phyloP scores from a whole-genome alignment of 75 land plant species.

The Larix kaempferi region DNA sequence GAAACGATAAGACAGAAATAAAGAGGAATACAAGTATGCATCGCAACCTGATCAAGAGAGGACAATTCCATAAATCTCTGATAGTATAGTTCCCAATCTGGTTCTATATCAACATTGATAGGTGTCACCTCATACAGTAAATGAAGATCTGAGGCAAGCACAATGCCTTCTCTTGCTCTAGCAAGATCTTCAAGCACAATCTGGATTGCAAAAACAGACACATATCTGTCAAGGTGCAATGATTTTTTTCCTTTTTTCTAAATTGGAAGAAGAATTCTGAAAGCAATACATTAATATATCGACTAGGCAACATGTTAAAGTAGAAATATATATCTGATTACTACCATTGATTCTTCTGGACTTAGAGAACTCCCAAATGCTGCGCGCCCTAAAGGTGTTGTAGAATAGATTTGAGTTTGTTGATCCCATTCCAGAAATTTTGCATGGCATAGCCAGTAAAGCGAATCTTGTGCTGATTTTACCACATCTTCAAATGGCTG shows the following conservation, averaged over 20 bases:
- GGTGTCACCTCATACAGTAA: constrained; percentile 91
- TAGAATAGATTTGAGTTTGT: constrained; percentile 63
- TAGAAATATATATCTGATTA: neutral
- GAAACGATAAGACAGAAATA: neutral
- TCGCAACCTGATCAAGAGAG: constrained; percentile 81
- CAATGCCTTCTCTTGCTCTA: constrained; percentile 97
- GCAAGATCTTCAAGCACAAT: constrained; percentile 91
- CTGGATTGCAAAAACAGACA: constrained; percentile 26
- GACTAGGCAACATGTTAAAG: neutral
- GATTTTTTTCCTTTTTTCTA: neutral
- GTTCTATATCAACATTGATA: constrained; percentile 95
- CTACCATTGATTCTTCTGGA: constrained; percentile 97
- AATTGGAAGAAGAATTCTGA: neutral
- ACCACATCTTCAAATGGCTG: constrained; percentile 94
- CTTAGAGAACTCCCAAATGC: constrained; percentile 93
- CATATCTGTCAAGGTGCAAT: neutral
- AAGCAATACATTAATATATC: neutral
- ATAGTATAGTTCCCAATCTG: constrained; percentile 96
- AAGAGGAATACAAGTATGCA: neutral
- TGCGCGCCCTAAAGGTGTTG: constrained; percentile 94
- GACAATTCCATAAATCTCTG: constrained; percentile 87
- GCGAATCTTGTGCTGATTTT: constrained; percentile 96
- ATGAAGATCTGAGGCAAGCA: constrained; percentile 97
- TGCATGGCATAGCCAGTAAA: constrained; percentile 88
- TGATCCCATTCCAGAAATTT: constrained; percentile 93